Evolutionary conservation across 2,329 filamentous ascomycete genomes (phyloP).

Genomic region (Exophiala sideris): DNA sequence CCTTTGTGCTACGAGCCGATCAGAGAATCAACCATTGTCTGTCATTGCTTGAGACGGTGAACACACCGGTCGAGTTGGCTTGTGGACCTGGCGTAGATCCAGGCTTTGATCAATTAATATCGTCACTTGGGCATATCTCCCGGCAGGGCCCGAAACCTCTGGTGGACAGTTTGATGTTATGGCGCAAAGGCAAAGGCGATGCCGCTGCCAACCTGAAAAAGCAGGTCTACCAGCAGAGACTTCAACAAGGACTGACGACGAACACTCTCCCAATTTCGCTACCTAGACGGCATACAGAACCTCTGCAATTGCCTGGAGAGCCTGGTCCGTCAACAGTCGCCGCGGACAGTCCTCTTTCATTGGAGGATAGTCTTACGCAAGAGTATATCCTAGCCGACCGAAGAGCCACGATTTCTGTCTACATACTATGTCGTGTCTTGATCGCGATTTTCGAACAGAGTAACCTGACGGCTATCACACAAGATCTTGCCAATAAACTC

Average conservation of each 20-base stretch:
- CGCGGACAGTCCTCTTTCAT: constrained; percentile 30
- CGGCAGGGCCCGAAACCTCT: constrained; percentile 90
- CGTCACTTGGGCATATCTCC: constrained; percentile 89
- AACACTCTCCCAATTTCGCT: constrained; percentile 41
- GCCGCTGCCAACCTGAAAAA: constrained; percentile 67
- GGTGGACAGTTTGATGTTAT: constrained; percentile 97
- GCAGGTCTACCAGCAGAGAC: constrained; percentile 23
- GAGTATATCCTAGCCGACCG: constrained; percentile 78
- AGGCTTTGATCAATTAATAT: constrained; percentile 89
- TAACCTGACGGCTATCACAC: constrained; percentile 73
- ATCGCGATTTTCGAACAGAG: constrained; percentile 94
- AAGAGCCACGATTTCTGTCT: constrained; percentile 90
- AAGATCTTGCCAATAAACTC: constrained; percentile 89
- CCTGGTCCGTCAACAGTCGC: constrained; percentile 33
- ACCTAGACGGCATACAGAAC: constrained; percentile 72
- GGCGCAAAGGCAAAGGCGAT: constrained; percentile 95
- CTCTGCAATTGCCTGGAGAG: constrained; percentile 49
- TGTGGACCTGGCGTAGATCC: constrained; percentile 87
- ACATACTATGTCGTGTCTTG: constrained; percentile 87
- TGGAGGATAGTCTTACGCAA: constrained; percentile 37
- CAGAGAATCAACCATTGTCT: constrained; percentile 91
- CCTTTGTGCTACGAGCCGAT: constrained; percentile 95
- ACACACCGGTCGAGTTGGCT: constrained; percentile 80
- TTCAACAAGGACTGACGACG: constrained; percentile 9
- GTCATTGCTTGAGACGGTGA: constrained; percentile 71